These are phyloP conservation scores for Metschnikowia aberdeeniae DNA, from an alignment of 805 yeast genomes.

Conservation along the genomic window DNA sequence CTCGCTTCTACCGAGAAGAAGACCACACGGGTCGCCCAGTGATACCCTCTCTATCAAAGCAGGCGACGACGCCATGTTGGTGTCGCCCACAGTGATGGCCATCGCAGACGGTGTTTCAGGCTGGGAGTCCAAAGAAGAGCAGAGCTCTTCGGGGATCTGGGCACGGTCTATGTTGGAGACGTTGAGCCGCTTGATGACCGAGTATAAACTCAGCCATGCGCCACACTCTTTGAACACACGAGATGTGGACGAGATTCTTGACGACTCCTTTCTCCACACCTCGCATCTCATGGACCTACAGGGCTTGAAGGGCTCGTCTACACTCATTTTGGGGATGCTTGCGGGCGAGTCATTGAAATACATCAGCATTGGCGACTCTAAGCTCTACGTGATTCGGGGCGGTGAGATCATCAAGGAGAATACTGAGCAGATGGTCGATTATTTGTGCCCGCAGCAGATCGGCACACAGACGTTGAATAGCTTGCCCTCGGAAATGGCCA, in stretches of 20 bases:
- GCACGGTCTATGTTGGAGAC: conserved; percentile 51
- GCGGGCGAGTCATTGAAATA: conserved; percentile 44
- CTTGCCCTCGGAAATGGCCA: conserved; percentile 46
- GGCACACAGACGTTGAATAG: conserved; percentile 45
- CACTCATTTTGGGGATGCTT: conserved; percentile 45
- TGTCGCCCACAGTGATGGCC: conserved; percentile 48
- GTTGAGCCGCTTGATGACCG: conserved; percentile 42
- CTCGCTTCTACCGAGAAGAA: conserved; percentile 43
- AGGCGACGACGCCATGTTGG: conserved; percentile 57
- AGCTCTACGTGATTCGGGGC: conserved; percentile 44
- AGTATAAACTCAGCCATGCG: conserved; percentile 37
- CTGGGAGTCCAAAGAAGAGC: conserved; percentile 43
- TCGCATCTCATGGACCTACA: conserved; percentile 49
- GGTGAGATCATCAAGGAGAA: conserved; percentile 41
- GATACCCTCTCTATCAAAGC: conserved; percentile 51
- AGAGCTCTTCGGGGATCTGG: conserved; percentile 49
- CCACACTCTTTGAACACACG: conserved; percentile 37
- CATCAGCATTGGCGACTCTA: conserved; percentile 52
- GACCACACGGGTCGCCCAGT: conserved; percentile 49
- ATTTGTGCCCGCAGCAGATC: conserved; percentile 50
- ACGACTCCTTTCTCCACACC: conserved; percentile 46
- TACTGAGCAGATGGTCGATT: conserved; percentile 44
- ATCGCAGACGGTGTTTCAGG: conserved; percentile 58
- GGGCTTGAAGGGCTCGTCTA: conserved; percentile 45
- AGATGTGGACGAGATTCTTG: conserved; percentile 42